Conservation (phyloP, 371 early-diverging fungal species). For the Rhizopus microsporus region DNA sequence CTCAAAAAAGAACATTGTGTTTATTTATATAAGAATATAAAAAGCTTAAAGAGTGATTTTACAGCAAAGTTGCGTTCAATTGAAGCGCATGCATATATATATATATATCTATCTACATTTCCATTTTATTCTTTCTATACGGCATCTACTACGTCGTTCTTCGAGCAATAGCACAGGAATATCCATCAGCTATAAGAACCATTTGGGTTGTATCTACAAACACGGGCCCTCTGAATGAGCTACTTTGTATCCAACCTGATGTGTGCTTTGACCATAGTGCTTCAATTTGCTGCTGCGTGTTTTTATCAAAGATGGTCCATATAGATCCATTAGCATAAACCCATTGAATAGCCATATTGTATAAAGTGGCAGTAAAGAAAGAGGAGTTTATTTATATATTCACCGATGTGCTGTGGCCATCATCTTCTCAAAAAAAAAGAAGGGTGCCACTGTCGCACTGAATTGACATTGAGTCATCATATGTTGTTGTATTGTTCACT, state of each 20-base stretch:
- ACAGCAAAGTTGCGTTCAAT: too few relatives aligned
- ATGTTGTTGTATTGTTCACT: too few relatives aligned
- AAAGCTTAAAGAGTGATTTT: too few relatives aligned
- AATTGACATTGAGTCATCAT: too few relatives aligned
- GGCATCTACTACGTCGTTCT: background rate
- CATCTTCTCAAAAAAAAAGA: too few relatives aligned
- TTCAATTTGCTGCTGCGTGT: slow-evolving; percentile 18
- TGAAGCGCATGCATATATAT: too few relatives aligned
- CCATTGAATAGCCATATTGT: slow-evolving; percentile 16
- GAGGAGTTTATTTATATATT: background rate
- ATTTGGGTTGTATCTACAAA: slow-evolving; percentile 21
- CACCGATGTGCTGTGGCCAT: background rate
- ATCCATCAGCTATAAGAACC: slow-evolving; percentile 14
- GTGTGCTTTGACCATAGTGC: slow-evolving; percentile 11
- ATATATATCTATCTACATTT: too few relatives aligned
- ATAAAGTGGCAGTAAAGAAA: background rate
- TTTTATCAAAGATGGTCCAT: slow-evolving; percentile 18
- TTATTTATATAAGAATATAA: too few relatives aligned
- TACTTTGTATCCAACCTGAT: slow-evolving; percentile 19
- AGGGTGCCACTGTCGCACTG: too few relatives aligned
- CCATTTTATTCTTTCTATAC: background rate
- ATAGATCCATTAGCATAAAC: slow-evolving; percentile 25
- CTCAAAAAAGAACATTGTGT: too few relatives aligned
- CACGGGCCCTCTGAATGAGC: slow-evolving; percentile 15
- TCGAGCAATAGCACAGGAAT: slow-evolving; percentile 19